Percentiles rank a stretch among this genome's conserved stretches.
Conservation (phyloP, 371 early-diverging fungal species). For the Mucor indicus region DNA sequence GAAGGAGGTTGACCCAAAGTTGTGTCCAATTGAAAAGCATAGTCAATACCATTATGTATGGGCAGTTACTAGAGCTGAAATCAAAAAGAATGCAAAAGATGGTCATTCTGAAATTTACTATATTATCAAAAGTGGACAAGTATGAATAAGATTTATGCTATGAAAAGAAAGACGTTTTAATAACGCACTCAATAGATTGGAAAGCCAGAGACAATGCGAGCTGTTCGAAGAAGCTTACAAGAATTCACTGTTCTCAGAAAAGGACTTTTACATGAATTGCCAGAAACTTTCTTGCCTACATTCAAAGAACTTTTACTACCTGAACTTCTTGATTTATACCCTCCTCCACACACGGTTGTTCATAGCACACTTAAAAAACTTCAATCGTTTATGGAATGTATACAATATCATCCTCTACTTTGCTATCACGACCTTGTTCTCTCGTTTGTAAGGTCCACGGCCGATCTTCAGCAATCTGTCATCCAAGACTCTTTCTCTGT, state of each 20-base stretch:
- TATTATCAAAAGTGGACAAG: constrained; percentile 41
- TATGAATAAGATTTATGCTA: constrained; percentile 1
- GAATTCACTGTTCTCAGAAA: constrained; percentile 48
- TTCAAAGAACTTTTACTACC: constrained; percentile 40
- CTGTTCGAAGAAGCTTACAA: constrained; percentile 37
- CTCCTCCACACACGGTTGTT: constrained; percentile 38
- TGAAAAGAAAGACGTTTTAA: background rate
- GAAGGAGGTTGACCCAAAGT: background rate
- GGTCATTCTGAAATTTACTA: constrained; percentile 23
- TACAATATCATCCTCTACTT: constrained; percentile 44
- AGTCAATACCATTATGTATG: constrained; percentile 10
- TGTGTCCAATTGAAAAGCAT: background rate
- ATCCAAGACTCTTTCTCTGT: constrained; percentile 32
- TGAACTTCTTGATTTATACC: constrained; percentile 29
- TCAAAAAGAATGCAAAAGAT: constrained; percentile 19
- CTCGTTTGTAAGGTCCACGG: constrained; percentile 42
- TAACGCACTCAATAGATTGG: constrained; percentile 13
- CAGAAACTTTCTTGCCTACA: constrained; percentile 53
- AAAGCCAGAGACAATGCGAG: constrained; percentile 27
- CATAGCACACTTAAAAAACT: constrained; percentile 29
- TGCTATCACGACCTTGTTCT: constrained; percentile 44
- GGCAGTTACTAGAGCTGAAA: constrained; percentile 31
- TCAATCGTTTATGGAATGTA: constrained; percentile 46
- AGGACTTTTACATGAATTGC: constrained; percentile 40
- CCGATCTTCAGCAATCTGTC: constrained; percentile 19